A percentile compares a stretch with the other conserved stretches of the same genome.
These are phyloP conservation scores for Neocucurbitaria cava DNA, from an alignment of 2,329 filamentous ascomycete species.

Conservation along the genomic window DNA sequence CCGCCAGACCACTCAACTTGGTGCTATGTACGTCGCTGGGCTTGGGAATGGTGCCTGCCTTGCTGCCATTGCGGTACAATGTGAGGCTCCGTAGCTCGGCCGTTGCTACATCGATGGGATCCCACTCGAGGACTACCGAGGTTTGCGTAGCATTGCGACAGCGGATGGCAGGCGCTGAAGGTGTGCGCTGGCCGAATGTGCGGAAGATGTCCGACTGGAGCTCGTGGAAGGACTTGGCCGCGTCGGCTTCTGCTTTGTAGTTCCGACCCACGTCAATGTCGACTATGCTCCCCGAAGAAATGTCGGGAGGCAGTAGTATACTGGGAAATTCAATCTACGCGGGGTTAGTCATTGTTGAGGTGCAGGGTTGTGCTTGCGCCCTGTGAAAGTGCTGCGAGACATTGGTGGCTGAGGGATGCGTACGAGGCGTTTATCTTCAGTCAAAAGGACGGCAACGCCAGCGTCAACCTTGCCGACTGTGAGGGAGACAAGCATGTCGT, in stretches of 20 bases:
- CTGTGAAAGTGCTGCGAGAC: conserved; percentile 14
- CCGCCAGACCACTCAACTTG: conserved; percentile 94
- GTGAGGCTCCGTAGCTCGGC: conserved; percentile 88
- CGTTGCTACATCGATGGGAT: conserved; percentile 89
- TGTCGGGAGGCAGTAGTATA: conserved; percentile 93
- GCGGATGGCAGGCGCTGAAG: conserved; percentile 77
- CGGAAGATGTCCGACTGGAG: conserved; percentile 90
- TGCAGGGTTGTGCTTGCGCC: conserved; percentile 27
- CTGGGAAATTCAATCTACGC: conserved; percentile 95
- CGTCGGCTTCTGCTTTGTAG: conserved; percentile 74
- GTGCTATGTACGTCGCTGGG: conserved; percentile 89
- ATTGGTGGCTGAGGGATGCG: conserved; percentile 44
- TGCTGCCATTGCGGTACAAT: conserved; percentile 94
- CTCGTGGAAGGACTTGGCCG: conserved; percentile 76
- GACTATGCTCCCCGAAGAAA: conserved; percentile 94
- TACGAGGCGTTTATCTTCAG: conserved; percentile 95
- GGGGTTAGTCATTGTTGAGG: conserved; percentile 30
- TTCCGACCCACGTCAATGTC: conserved; percentile 96
- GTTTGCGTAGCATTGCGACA: conserved; percentile 98
- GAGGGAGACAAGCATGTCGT: conserved; percentile 94
- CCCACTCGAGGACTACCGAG: conserved; percentile 98
- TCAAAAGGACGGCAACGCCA: conserved; percentile 94
- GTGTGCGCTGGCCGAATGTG: conserved; percentile 83
- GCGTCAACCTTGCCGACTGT: conserved; percentile 99
- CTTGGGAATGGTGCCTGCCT: conserved; percentile 92